phyloP scores from a whole-genome alignment of 2,329 filamentous ascomycete species.

The Trichoderma aggressivum region DNA sequence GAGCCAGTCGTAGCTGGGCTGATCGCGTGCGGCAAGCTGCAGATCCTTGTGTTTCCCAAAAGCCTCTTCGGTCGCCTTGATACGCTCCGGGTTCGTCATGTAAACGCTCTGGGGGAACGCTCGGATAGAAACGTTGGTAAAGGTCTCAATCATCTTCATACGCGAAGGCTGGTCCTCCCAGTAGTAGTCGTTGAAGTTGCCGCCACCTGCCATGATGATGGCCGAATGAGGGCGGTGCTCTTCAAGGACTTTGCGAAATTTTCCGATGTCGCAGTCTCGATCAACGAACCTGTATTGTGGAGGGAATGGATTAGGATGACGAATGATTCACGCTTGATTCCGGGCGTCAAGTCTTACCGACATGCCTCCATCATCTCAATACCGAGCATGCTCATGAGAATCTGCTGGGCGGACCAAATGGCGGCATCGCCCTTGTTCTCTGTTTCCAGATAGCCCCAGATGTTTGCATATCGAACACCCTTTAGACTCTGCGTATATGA shows the following conservation, averaged over 20 bases:
- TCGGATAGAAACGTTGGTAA: conserved; percentile 11
- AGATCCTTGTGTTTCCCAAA: conserved; percentile 14
- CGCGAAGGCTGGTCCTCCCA: conserved; percentile 14
- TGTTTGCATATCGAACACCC: conserved; percentile 12
- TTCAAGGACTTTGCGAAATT: conserved; percentile 1
- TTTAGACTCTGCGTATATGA: background rate
- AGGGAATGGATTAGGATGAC: background rate
- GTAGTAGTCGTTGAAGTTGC: conserved; percentile 14
- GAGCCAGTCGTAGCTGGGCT: conserved; percentile 9
- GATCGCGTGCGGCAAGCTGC: conserved; percentile 7
- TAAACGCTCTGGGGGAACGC: conserved; percentile 14
- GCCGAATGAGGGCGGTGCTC: conserved; percentile 8
- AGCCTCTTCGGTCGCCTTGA: conserved; percentile 10
- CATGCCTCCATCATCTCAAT: conserved; percentile 16
- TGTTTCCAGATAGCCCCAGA: conserved; percentile 10
- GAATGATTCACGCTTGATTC: no score
- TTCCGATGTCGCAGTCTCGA: conserved; percentile 6
- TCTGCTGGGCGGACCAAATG: conserved; percentile 12
- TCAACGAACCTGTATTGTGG: background rate
- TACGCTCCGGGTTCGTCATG: conserved; percentile 12
- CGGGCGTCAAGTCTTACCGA: background rate
- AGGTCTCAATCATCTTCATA: conserved; percentile 11
- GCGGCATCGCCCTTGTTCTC: conserved; percentile 14
- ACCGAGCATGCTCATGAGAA: conserved; percentile 14
- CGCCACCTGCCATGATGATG: conserved; percentile 11